Base-by-base conservation (phyloP, 2,329 filamentous ascomycete genomes). In the Fusarium lyarnte region DNA sequence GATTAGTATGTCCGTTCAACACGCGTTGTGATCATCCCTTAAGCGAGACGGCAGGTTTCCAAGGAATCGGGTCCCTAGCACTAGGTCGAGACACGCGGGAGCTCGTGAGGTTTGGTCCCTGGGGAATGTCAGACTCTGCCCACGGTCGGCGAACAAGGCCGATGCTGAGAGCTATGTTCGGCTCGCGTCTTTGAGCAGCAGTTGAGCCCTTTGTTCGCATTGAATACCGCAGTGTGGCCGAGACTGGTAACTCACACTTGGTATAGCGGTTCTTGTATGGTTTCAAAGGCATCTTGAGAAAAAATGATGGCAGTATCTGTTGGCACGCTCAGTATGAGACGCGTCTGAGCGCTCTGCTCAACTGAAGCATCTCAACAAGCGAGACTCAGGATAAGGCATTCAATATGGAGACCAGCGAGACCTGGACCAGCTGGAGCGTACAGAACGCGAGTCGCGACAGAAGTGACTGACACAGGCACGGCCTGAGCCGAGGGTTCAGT, bases 41-140 rank as follows among this genome's bases (percentile, higher is more conserved):
- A 38, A 29, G 33, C 58, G 43, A 51, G 61, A 59, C 49, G 45
- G 42, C 33, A 41, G 43, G 45, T 55, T 67, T 59, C 58, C 73
- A 69, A 60, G 61, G 57, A 49, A 77, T 71, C 60, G 69, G 70
- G 42, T 55, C 67, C 76, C 66, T 66, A 68, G 46, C 49, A 55
- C 54, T 52, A 54, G 69, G 64, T 73, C 71, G 54, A 77, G 73
- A 77, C 71, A 75, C 51, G 51, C 62, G 45, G 57, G 31, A 47
- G 39, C 58, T 43, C 49, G 61, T 57, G 69, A 66, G 62, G 47
- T 65, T 69, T 67, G 51, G 51, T 54, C 54, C 60, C 60, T 51
- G 33, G 74, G 70, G 66, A 76, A 77, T 76, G 73, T 35, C 63
- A 64, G 46, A 58, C 43, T 43, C 29, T 53, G 47, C 59, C 41